These are phyloP conservation scores for Pichia sp. DNA, from an alignment of 1,139 yeast genomes.

Conservation along the genomic window DNA sequence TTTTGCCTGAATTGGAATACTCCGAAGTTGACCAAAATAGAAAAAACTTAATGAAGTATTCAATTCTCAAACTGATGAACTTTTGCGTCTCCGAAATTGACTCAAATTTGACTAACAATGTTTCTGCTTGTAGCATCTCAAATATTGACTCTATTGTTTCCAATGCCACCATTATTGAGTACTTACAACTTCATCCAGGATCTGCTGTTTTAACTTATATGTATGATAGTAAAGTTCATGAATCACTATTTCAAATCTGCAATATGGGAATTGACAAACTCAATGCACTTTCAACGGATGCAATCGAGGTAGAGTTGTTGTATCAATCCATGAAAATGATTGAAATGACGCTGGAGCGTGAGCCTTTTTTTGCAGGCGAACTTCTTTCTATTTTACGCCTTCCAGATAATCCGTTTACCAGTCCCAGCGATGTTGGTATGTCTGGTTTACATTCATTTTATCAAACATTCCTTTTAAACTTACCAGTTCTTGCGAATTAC, in stretches of 20 bases:
- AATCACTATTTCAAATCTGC: conserved; percentile 47
- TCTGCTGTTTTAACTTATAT: conserved; percentile 54
- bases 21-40: conserved; percentile 29
- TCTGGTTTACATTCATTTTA: conserved; percentile 58
- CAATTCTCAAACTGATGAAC: conserved; percentile 43
- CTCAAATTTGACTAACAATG: conserved; percentile 48
- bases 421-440: conserved; percentile 39
- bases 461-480: conserved; percentile 62
- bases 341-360: conserved; percentile 42
- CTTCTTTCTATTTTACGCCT: conserved; percentile 33
- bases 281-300: conserved; percentile 31
- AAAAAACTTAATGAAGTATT: conserved; percentile 40
- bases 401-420: conserved; percentile 29
- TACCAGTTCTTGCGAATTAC: conserved; percentile 61
- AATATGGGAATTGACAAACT: conserved; percentile 49
- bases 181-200: conserved; percentile 57
- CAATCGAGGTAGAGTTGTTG: conserved; percentile 29
- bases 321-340: conserved; percentile 36
- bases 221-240: conserved; percentile 50
- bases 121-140: conserved; percentile 37
- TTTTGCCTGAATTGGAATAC: conserved; percentile 42
- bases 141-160: conserved; percentile 44
- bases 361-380: conserved; percentile 43
- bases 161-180: conserved; percentile 29
- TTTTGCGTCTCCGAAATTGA: conserved; percentile 55